These are phyloP conservation scores for Hypoxylon fuscum DNA, from an alignment of 495 filamentous ascomycete genomes.

Conservation along the genomic window DNA sequence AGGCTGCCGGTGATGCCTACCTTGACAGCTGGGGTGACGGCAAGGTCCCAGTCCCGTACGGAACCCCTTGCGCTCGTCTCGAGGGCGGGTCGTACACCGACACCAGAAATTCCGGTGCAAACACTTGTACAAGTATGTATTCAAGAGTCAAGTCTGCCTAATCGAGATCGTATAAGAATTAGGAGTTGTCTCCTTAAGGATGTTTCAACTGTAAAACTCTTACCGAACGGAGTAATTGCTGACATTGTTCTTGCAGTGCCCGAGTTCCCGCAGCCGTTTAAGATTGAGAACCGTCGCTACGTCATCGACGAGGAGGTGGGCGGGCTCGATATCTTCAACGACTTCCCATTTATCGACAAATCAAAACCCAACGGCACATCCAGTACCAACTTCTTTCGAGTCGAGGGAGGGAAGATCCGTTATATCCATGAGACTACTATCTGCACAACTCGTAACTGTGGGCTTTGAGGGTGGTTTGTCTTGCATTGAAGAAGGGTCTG, in stretches of 20 bases:
- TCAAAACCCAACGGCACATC: slow-evolving; percentile 42
- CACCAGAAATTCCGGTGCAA: slow-evolving; percentile 35
- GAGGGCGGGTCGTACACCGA: slow-evolving; percentile 57
- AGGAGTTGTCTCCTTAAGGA: no score
- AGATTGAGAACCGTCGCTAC: slow-evolving; percentile 49
- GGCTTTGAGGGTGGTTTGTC: slow-evolving; percentile 8
- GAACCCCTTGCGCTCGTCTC: slow-evolving; percentile 57
- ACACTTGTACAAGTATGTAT: slow-evolving; percentile 46
- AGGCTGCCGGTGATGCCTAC: slow-evolving; percentile 59
- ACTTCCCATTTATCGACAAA: slow-evolving; percentile 52
- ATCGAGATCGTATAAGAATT: no score
- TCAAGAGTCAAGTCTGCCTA: no score
- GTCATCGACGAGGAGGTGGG: slow-evolving; percentile 58
- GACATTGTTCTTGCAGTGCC: slow-evolving; percentile 13
- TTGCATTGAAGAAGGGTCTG: background rate
- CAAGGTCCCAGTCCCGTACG: slow-evolving; percentile 54
- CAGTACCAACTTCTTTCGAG: slow-evolving; percentile 50
- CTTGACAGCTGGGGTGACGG: slow-evolving; percentile 53
- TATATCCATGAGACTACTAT: slow-evolving; percentile 54
- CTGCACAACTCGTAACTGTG: slow-evolving; percentile 31
- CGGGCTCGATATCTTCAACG: slow-evolving; percentile 51
- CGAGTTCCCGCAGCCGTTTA: slow-evolving; percentile 47
- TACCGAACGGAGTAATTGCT: no score
- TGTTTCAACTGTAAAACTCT: no score
- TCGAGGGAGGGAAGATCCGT: slow-evolving; percentile 48